Percentiles rank a stretch among this genome's conserved stretches.
Evolutionary conservation across 768 basidiomycete genomes (phyloP).

Genomic region (Lactifluus piperatus): DNA sequence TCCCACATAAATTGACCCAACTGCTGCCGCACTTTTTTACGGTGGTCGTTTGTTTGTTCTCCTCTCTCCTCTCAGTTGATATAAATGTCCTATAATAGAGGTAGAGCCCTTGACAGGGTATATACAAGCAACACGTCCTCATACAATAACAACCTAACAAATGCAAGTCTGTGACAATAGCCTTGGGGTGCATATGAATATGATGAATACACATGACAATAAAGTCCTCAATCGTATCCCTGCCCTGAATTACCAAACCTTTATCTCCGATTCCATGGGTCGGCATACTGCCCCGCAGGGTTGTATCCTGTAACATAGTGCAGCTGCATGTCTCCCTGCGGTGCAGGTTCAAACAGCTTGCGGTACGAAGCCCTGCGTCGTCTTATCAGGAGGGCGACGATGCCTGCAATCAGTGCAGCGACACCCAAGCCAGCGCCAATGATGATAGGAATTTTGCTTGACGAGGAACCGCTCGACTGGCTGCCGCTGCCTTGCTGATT

Average conservation of each 20-base stretch:
- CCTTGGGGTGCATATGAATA: too few species aligned
- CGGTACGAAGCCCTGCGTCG: conserved; percentile 2
- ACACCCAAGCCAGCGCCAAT: not conserved
- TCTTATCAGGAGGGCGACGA: not conserved
- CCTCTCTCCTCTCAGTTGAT: too few species aligned
- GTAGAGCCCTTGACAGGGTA: too few species aligned
- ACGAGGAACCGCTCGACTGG: not conserved
- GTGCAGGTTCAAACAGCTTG: conserved; percentile 1
- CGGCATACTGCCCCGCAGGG: not conserved
- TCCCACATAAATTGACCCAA: too few species aligned
- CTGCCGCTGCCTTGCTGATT: not conserved
- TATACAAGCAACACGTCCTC: too few species aligned
- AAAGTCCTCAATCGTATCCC: too few species aligned
- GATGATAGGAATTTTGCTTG: conserved; percentile 2
- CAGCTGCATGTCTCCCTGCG: conserved; percentile 5
- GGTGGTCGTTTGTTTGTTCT: too few species aligned
- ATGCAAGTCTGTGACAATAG: too few species aligned
- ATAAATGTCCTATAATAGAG: too few species aligned
- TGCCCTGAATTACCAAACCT: not conserved
- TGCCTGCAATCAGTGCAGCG: not conserved
- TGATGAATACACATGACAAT: too few species aligned
- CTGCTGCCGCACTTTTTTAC: too few species aligned
- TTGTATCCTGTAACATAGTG: conserved; percentile 7
- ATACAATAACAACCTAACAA: too few species aligned
- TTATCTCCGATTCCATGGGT: conserved; percentile 1